Evolutionary conservation across 306 rosid genomes (phyloP).

Genomic region (Castanea mollissima): DNA sequence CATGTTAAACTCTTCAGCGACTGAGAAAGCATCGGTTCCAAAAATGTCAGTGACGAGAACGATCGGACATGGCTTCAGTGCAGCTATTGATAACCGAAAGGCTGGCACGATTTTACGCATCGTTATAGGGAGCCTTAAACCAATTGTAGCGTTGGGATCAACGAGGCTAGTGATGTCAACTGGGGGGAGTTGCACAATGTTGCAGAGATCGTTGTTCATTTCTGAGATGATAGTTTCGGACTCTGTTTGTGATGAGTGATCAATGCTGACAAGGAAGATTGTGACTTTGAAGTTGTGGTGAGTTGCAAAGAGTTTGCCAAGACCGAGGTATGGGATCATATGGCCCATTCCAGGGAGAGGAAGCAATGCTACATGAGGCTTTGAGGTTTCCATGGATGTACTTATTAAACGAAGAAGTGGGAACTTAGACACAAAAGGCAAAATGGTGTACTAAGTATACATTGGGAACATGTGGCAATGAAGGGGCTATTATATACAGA

Average conservation of each 20-base stretch:
- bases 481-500: too few species aligned
- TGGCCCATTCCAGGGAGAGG: conserved; percentile 13
- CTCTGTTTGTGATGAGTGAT: conserved; percentile 30
- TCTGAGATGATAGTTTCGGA: neutral
- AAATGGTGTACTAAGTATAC: too few species aligned
- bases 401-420: too few species aligned
- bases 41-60: conserved; percentile 50
- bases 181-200: too few species aligned
- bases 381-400: conserved; percentile 11
- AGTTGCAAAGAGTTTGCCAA: conserved; percentile 31
- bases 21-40: conserved; percentile 34
- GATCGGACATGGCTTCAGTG: conserved; percentile 19
- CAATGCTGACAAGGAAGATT: conserved; percentile 29
- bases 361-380: conserved; percentile 37
- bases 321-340: conserved; percentile 47
- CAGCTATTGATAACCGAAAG: conserved; percentile 13
- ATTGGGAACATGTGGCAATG: too few species aligned
- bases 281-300: conserved; percentile 33
- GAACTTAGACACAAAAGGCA: too few species aligned
- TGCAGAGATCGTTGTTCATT: neutral
- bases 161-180: neutral
- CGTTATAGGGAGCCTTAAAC: neutral
- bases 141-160: neutral
- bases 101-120: conserved; percentile 29
- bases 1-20: conserved; percentile 53